Percentiles rank a stretch among this genome's conserved stretches.
Conservation (phyloP, 768 basidiomycete genomes). For the Tephrocybe sp. region DNA sequence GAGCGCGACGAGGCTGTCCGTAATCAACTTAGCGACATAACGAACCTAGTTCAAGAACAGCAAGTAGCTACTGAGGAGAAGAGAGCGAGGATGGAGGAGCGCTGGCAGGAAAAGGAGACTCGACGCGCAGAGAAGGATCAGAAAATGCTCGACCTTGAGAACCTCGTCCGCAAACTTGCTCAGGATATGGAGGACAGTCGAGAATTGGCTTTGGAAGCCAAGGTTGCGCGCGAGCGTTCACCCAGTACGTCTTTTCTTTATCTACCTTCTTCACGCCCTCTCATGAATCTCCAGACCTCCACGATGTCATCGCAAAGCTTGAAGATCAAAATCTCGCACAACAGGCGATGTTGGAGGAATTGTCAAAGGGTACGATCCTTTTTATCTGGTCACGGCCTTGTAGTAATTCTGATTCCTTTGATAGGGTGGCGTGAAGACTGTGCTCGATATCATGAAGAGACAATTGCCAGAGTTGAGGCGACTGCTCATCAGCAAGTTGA, state of each 20-base stretch:
- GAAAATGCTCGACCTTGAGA: conserved; percentile 52
- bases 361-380: conserved; percentile 54
- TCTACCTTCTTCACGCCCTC: not conserved
- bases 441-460: conserved; percentile 61
- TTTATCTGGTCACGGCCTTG: not conserved
- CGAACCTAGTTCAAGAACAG: conserved; percentile 70
- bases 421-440: conserved; percentile 70
- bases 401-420: conserved; percentile 5
- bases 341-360: conserved; percentile 46
- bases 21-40: conserved; percentile 65
- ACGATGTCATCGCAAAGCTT: conserved; percentile 59
- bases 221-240: conserved; percentile 47
- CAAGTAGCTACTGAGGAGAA: conserved; percentile 57
- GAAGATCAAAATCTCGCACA: conserved; percentile 58
- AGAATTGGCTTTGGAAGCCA: conserved; percentile 48
- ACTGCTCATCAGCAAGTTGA: conserved; percentile 77
- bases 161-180: conserved; percentile 58
- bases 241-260: conserved; percentile 42
- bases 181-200: conserved; percentile 54
- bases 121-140: conserved; percentile 59
- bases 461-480: conserved; percentile 61
- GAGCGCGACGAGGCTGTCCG: conserved; percentile 63
- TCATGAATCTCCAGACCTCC: conserved; percentile 39
- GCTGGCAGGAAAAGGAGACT: conserved; percentile 59
- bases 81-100: conserved; percentile 55